Base-by-base conservation (phyloP, 2,329 filamentous ascomycete species). In the Dendrostoma leiphaemia region DNA sequence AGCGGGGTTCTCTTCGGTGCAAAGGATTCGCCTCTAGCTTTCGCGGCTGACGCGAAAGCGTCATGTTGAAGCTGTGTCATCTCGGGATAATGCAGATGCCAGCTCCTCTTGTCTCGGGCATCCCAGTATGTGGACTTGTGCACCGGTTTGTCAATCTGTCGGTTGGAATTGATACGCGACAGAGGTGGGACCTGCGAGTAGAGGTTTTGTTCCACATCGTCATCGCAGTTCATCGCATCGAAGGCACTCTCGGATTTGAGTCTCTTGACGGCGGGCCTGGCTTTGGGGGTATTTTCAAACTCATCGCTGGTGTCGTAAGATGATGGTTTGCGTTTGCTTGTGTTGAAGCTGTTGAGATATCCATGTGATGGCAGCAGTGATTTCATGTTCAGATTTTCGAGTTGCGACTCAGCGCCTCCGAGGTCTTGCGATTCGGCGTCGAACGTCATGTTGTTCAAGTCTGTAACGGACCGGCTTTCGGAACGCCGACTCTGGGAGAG, bases 41-140 rank as follows among this genome's bases (percentile, higher is more conserved):
- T 62, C 1, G 82, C 82, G 15, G 79, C 81, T n/a, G 74, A 65
- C 17, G 73, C 69, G 65, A 84, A 85, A 2, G 77, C 79, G 31
- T 78, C 74, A 53, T 78, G 77, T 57, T 86, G 82, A 6, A 82
- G 70, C 53, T 81, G 76, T 0, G 79, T 84, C 81, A 87, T 85
- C 58, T 83, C 79, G 0, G 84, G 84, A 60, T 87, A 87, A 48
- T 80, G 66, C 4, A 84, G 71, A 59, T 87, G 84, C 76, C 82
- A 84, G 1, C 80, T 84, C 19, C 64, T 70, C 52, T 71, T 71
- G 60, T 85, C 77, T 41, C 74, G 71, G 3, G 71, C 69, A 44
- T 78, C 75, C 84, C 84, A 87, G 62, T 80, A 87, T 1, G 74
- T 73, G 6, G 71, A 74, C 59, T 85, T 84, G 60, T 76, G 72